Evolutionary conservation across 352 stramenopile genomes (phyloP), one percentile per base, ranked within the genome.

Genomic region (Phytopythium oedochilum): DNA sequence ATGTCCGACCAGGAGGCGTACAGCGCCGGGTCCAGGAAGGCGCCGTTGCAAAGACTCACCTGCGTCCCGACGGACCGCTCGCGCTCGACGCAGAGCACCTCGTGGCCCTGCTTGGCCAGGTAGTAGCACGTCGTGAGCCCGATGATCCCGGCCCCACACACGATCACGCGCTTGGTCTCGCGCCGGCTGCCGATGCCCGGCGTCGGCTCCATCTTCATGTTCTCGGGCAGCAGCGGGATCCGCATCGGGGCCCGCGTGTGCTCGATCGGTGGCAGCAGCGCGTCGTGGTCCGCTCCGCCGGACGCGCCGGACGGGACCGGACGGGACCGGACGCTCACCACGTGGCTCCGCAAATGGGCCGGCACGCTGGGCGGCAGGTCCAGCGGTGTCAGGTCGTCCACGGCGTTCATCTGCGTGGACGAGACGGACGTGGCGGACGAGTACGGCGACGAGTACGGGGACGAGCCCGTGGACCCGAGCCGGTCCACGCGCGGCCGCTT

Each of bases 71-170:
- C 85, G 14, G 61, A 62, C n/a, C 71, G 59, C 51, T 94, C 85
- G 50, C 92, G 92, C 56, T 94, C 85, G 14, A 94, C 84, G 43
- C 85, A 94, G 7, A 94, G 64, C 46, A 94, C 85, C 58, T 94
- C 85, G 53, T 94, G 85, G 57, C 85, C 85, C 50, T 89, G 82
- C 54, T 88, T 91, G 40, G 82, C 82, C 23, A 94, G 67, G 60
- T 90, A 93, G 61, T 90, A 94, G 66, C 80, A 92, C 0, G 85
- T 94, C 28, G 81, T 92, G 35, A 94, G 58, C 0, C 85, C 85
- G 44, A 94, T 85, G 49, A 94, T 93, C 34, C 85, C 85, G n/a
- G 80, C 85, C 15, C 85, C 85, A 35, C 83, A 91, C 17, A 94
- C 85, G 44, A 94, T 91, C 36, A 94, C 82, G 60, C 85, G 85